Conservation (phyloP, 495 filamentous ascomycete species). For the Aspergillus affinis region DNA sequence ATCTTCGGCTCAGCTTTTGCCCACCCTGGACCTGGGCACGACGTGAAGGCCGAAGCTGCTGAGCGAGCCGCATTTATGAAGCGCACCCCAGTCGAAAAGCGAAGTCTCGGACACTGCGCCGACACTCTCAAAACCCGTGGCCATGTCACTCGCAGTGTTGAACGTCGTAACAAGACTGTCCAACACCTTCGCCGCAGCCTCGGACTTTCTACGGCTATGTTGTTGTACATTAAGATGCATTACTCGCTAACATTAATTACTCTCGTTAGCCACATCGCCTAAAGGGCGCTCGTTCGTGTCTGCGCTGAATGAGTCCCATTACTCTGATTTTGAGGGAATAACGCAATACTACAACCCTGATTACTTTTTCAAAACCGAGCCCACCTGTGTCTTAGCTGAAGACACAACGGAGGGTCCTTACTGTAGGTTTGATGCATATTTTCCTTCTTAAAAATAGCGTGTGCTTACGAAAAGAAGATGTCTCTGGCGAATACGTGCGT, state of each 20-base stretch:
- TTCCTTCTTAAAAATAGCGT: neutral
- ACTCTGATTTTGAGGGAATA: constrained; percentile 41
- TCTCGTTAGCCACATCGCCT: constrained; percentile 24
- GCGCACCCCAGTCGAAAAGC: constrained; percentile 26
- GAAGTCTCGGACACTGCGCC: constrained; percentile 46
- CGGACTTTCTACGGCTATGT: constrained; percentile 21
- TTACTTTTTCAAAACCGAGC: constrained; percentile 49
- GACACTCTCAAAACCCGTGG: constrained; percentile 48
- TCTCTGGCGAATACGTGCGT: constrained; percentile 51
- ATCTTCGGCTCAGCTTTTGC: constrained; percentile 14
- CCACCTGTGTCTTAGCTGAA: constrained; percentile 52
- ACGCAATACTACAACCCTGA: constrained; percentile 46
- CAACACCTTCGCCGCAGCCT: constrained; percentile 31
- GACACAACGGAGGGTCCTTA: constrained; percentile 57
- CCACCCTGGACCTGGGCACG: constrained; percentile 50
- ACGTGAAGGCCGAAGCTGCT: constrained; percentile 38
- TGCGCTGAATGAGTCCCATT: constrained; percentile 39
- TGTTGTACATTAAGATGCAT: constrained; percentile 4
- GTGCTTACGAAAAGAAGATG: constrained; percentile 22
- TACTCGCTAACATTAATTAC: constrained; percentile 2
- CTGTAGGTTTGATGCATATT: constrained; percentile 21
- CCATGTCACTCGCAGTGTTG: constrained; percentile 37
- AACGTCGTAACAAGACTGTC: constrained; percentile 37
- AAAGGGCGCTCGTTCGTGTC: constrained; percentile 43
- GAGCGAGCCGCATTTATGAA: constrained; percentile 43